phyloP scores from a whole-genome alignment of 129 eudicot species.

The Pittosporum tobira region DNA sequence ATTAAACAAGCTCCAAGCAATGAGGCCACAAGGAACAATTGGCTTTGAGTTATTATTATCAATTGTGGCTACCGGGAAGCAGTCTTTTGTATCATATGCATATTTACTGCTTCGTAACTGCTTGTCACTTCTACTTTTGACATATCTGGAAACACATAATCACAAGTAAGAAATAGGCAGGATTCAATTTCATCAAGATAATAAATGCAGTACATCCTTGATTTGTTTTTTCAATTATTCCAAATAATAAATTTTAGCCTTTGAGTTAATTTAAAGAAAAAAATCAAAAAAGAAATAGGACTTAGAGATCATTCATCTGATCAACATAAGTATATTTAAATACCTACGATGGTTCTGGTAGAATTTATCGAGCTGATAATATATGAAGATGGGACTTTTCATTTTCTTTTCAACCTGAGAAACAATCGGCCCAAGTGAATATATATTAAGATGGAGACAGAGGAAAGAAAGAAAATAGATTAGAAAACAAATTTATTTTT shows the following conservation, averaged over 20 bases:
- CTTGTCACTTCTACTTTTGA: conserved; percentile 81
- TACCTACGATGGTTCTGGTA: conserved; percentile 87
- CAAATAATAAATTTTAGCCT: too few species aligned
- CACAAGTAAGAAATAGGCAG: background rate
- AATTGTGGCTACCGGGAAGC: conserved; percentile 46
- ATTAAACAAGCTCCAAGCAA: conserved; percentile 93
- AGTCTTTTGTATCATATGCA: conserved; percentile 23
- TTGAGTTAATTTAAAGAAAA: too few species aligned
- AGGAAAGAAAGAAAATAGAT: background rate
- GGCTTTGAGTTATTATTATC: conserved; percentile 10
- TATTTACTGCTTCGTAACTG: conserved; percentile 31
- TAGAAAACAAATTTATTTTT: too few species aligned
- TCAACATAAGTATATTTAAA: background rate
- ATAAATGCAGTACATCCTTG: background rate
- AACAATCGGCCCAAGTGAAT: conserved; percentile 9
- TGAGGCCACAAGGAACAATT: conserved; percentile 68
- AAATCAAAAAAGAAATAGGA: background rate
- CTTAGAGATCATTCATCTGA: background rate
- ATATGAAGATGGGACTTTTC: conserved; percentile 63
- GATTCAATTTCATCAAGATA: background rate
- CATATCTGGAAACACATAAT: conserved; percentile 45
- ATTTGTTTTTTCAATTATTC: too few species aligned
- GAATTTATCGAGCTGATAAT: conserved; percentile 85
- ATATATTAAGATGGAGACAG: background rate
- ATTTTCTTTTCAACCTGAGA: conserved; percentile 74